These are phyloP conservation scores for Rhodamnia argentea DNA, from an alignment of 345 rosid genomes.

Conservation along the genomic window DNA sequence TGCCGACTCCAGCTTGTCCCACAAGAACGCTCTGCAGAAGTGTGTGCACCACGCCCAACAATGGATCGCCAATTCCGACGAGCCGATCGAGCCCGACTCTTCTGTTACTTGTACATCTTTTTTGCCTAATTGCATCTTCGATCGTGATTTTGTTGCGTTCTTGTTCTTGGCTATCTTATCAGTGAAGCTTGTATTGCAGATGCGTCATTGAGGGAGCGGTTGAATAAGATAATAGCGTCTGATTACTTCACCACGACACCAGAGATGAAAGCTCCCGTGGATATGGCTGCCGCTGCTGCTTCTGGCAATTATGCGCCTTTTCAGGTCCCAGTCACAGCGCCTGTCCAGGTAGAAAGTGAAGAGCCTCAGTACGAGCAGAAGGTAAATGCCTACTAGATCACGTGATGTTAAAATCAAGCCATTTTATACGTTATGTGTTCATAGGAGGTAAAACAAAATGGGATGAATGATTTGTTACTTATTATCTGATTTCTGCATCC, in stretches of 20 bases:
- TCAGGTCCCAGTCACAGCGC: conserved; percentile 40
- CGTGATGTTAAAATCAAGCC: background rate
- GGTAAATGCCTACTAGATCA: conserved; percentile 14
- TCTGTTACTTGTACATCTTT: conserved; percentile 46
- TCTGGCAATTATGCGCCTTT: conserved; percentile 50
- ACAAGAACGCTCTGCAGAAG: conserved; percentile 62
- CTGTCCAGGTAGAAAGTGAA: conserved; percentile 33
- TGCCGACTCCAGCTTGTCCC: conserved; percentile 59
- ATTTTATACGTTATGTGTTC: background rate
- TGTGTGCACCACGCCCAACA: conserved; percentile 68
- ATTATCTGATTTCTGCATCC: background rate
- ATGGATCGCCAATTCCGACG: conserved; percentile 65
- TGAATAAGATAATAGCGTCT: conserved; percentile 76
- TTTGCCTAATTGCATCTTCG: background rate
- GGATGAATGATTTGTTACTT: background rate
- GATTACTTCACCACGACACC: conserved; percentile 78
- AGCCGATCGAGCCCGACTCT: conserved; percentile 43
- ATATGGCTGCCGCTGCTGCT: conserved; percentile 65
- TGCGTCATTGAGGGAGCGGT: conserved; percentile 62
- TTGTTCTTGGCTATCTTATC: background rate
- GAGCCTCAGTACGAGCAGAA: conserved; percentile 28
- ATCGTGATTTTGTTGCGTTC: background rate
- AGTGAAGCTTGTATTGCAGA: conserved; percentile 22
- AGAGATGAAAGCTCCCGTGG: conserved; percentile 79
- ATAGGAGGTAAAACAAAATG: background rate